Base-by-base conservation (phyloP, 2,329 filamentous ascomycete species). In the Dactylellina cionopaga region DNA sequence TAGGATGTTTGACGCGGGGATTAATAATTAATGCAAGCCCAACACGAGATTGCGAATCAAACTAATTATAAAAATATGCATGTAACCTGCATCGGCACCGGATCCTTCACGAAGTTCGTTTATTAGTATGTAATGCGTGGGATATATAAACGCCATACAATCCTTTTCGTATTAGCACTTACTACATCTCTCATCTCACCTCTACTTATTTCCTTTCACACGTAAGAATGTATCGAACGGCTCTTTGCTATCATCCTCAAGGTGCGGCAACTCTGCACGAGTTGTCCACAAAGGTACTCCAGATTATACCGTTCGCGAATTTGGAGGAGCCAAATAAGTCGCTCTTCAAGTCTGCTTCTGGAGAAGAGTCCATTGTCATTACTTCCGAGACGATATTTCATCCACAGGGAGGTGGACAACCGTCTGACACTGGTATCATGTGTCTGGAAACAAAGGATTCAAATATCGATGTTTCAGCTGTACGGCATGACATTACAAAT, bases 381-480 rank as follows among this genome's bases (percentile, higher is more conserved):
- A 89, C 87, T 0, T 81, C 85, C 1, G 80, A 85, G 47, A 92
- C 90, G n/a, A 88, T 92, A 72, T 92, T 92, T 80, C 88, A 92
- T 74, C 87, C 88, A 0, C 90, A 92, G 79, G 90, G 90, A 17
- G 90, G 90, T 70, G 90, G 90, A 5, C 90, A 92, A 76, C 90
- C 90, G 0, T 88, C 86, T 0, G 90, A 92, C 74, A 82, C 84
- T 9, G 90, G 90, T 17, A 80, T 77, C 39, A 89, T 92, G 74
- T 76, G 5, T 66, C n/a, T 24, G 62, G 47, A 11, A 56, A 58
- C 3, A 68, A 41, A 37, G 2, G 29, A 66, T 19, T 5, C 76
- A 17, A 77, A 75, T 0, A 88, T 90, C 75, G 77, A 81, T 17
- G 86, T 91, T 6, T 80, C 79, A 2, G 80, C 84, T 1, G 89